Evolutionary conservation across 257 asterid genomes (phyloP).

Genomic region (Solanum tarijense): DNA sequence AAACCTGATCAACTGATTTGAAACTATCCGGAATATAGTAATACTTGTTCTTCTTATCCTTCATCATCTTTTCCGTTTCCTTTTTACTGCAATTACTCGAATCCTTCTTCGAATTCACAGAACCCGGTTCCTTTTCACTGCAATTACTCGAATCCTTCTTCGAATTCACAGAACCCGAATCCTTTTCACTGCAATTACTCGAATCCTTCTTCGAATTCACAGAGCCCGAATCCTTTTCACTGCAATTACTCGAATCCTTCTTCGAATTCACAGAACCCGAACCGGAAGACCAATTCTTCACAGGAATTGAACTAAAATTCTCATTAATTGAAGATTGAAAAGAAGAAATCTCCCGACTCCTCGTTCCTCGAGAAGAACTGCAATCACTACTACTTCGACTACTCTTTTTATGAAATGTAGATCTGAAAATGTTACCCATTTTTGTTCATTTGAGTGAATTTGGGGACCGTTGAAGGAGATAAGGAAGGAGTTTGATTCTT

Average conservation of each 20-base stretch:
- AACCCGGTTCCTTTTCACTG: background rate
- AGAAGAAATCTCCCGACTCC: background rate
- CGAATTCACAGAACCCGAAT: background rate
- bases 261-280: background rate
- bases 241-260: slow-evolving; percentile 9
- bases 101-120: background rate
- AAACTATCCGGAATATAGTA: slow-evolving; percentile 50
- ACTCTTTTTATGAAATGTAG: background rate
- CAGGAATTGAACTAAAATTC: background rate
- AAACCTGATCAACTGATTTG: slow-evolving; percentile 67
- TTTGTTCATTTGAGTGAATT: background rate
- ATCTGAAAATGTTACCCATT: background rate
- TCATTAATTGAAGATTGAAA: background rate
- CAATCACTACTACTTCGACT: background rate
- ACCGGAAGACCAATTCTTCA: background rate
- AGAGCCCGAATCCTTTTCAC: background rate
- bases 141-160: slow-evolving; percentile 8
- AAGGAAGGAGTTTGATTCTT: background rate
- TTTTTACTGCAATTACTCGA: slow-evolving; percentile 4
- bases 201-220: background rate
- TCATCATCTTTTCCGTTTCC: background rate
- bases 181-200: slow-evolving; percentile 5
- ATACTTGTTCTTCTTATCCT: slow-evolving; percentile 35
- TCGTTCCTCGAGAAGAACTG: background rate
- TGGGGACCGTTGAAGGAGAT: background rate